Evolutionary conservation across 805 yeast species (phyloP).

Genomic region (Metschnikowia reukaufii): DNA sequence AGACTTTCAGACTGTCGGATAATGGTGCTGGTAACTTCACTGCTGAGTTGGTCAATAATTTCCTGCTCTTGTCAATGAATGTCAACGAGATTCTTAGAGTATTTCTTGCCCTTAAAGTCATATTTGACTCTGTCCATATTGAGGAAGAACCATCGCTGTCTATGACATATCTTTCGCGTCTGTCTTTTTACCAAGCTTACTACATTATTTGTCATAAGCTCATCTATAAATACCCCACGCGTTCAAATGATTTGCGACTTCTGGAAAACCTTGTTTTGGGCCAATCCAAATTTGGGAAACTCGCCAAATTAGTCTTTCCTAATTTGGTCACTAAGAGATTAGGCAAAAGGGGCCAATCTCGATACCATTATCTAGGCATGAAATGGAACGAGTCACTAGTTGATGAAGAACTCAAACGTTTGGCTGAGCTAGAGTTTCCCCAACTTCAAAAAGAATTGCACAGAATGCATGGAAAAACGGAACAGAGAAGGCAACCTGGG

Average conservation of each 20-base stretch:
- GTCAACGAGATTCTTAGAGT: constrained; percentile 44
- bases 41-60: neutral
- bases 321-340: constrained; percentile 37
- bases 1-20: constrained; percentile 28
- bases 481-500: neutral
- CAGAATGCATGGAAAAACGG: neutral
- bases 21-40: neutral
- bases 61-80: constrained; percentile 30
- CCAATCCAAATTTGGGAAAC: constrained; percentile 41
- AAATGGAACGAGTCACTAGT: constrained; percentile 39
- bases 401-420: constrained; percentile 27
- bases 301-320: constrained; percentile 42
- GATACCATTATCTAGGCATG: constrained; percentile 43
- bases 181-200: constrained; percentile 42
- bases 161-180: neutral
- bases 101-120: constrained; percentile 41
- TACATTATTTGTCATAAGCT: constrained; percentile 42
- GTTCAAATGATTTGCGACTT: neutral
- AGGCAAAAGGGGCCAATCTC: constrained; percentile 44
- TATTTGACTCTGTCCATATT: constrained; percentile 10
- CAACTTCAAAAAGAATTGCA: neutral
- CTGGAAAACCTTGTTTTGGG: constrained; percentile 26
- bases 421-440: constrained; percentile 11
- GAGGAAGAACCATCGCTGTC: neutral
- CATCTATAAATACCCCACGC: constrained; percentile 32